Evolutionary conservation across 441 rosid genomes (phyloP), one percentile per base, ranked within the genome.

Genomic region (Erodium chrysanthum): DNA sequence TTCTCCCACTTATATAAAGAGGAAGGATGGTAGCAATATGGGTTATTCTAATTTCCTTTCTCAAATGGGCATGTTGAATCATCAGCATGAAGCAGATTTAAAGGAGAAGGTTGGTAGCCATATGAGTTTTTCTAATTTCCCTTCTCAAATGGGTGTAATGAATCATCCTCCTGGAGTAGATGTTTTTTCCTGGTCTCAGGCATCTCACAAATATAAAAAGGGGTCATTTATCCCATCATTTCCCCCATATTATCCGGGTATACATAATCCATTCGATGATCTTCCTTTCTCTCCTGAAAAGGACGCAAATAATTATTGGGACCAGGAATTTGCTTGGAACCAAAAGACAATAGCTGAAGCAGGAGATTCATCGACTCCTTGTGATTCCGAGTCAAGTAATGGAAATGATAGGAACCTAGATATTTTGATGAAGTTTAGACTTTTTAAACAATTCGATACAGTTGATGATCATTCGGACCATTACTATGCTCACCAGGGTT

Each of bases 401-500:
- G 73, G 72, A 62, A 73, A 27, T 70, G 74, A 70, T 42, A 68
- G 78, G 68, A 77, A 75, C 44, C 73, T 48, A 25, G 88, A 85
- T 15, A 74, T 80, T 77, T 74, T 87, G 68, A 81, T 77, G 52
- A 84, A 63, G 56, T 83, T 81, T 18, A 75, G 84, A 74, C 77
- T 65, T 73, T 93, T 87, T 83, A 90, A 88, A 72, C 79, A 71
- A 68, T 93, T 93, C 76, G 96, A 87, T 77, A 80, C 84, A 0
- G 95, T 90, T 66, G 87, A 87, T 74, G 92, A 85, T 73, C 76
- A 72, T 77, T 83, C 83, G 6, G 97, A 87, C 69, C 96, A 93
- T 78, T 71, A 85, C 14, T 93, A 79, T 75, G 71, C 80, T 67
- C 50, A 73, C 12, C 64, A 7, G 54, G 80, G 78, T 64, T 44